A percentile compares a stretch with the other conserved stretches of the same genome.
Evolutionary conservation across 1,284 basidiomycete genomes (phyloP).

Genomic region (Ceratobasidium sp.): DNA sequence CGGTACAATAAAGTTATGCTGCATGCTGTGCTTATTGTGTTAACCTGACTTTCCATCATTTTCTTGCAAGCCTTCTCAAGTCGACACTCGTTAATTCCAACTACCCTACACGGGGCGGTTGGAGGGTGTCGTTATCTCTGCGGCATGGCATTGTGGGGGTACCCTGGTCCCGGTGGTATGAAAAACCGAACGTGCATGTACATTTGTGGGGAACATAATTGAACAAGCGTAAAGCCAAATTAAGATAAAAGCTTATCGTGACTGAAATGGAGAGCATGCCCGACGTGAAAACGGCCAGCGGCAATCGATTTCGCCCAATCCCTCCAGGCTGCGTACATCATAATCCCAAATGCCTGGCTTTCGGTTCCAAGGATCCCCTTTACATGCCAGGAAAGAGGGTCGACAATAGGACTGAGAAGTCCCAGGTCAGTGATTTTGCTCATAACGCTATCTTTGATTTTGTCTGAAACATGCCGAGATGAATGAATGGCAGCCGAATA

Average conservation of each 20-base stretch:
- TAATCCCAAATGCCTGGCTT: conserved; percentile 22
- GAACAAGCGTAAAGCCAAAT: too few relatives aligned
- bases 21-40: background rate
- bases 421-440: conserved; percentile 5
- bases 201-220: too few relatives aligned
- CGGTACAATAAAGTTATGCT: background rate
- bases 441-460: conserved; percentile 28
- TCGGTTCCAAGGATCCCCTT: conserved; percentile 17
- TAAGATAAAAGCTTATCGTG: background rate
- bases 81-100: too few relatives aligned
- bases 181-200: too few relatives aligned
- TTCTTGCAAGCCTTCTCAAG: too few relatives aligned
- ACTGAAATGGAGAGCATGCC: conserved; percentile 28
- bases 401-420: conserved; percentile 12
- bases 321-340: conserved; percentile 37
- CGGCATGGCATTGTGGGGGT: too few relatives aligned
- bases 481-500: background rate
- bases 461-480: background rate
- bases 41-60: too few relatives aligned
- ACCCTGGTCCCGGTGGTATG: too few relatives aligned
- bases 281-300: conserved; percentile 7
- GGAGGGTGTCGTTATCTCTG: too few relatives aligned
- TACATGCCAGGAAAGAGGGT: conserved; percentile 17
- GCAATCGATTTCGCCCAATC: conserved; percentile 22
- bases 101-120: too few relatives aligned